Base-by-base conservation (phyloP, 129 eudicot genomes). In the Flaveria bidentis region DNA sequence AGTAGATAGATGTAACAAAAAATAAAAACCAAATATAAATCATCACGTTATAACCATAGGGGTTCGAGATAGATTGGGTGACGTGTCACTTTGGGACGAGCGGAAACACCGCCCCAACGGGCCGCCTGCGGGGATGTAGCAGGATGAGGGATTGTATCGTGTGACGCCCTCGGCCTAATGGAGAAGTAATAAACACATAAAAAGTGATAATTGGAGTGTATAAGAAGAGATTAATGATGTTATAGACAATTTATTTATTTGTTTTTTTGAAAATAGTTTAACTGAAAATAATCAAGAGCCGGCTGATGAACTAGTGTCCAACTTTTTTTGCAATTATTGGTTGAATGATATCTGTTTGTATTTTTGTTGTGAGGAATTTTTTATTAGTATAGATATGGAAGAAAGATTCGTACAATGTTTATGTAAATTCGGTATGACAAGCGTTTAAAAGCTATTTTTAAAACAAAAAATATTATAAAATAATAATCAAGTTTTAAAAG, bases 11-110 rank as follows among this genome's bases (percentile, higher is more conserved):
- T 60, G 41, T 56, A 65, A 71, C 7, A 49, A 79, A 77, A 15
- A 78, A 25, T 14, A 87, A 66, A 45, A 84, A 77, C 71, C 77
- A 87, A 47, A 80, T 28, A 55, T 56, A 60, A 78, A 81, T 53
- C 87, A 84, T 87, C 23, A 50, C 62, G 71, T 80, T 74, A 44
- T 56, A 36, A 81, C 45, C 78, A 80, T 71, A 36, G 7, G 41
- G 41, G 41, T 36, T 36, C 41, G 39, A 6, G 39, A 33, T 33
- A 5, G 4, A 33, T 33, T 5, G 39, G 39, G 39, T 33, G 39
- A 33, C 6, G 39, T 33, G 39, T 33, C 39, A 33, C 39, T 33
- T 33, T 4, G 7, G 39, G 39, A 4, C 39, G 39, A 33, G 39
- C 1, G 39, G 39, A 5, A 33, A 33, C 39, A 33, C 39, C 39